These are phyloP conservation scores for Phytophthora syringae DNA, from an alignment of 352 stramenopile species.

Conservation along the genomic window DNA sequence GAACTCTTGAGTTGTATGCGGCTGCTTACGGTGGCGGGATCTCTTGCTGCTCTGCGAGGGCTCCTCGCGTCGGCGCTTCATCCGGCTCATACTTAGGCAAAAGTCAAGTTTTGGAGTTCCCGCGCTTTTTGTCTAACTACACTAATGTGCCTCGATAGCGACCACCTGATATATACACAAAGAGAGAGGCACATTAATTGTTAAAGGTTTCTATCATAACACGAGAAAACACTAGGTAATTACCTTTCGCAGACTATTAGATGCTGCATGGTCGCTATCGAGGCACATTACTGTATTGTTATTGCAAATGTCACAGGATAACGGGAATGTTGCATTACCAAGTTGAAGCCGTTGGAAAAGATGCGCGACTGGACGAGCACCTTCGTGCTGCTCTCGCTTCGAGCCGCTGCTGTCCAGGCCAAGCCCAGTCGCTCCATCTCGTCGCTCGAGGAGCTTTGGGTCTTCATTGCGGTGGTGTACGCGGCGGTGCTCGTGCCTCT, in stretches of 20 bases:
- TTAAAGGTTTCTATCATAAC: too few species aligned
- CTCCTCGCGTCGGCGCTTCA: constrained; percentile 53
- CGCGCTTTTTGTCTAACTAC: constrained; percentile 19
- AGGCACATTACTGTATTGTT: too few species aligned
- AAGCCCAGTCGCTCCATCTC: constrained; percentile 27
- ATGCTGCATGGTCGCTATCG: too few species aligned
- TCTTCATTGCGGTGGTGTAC: constrained; percentile 30
- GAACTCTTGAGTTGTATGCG: neutral
- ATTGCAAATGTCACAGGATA: neutral
- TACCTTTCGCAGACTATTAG: too few species aligned
- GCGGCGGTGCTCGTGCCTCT: constrained; percentile 29
- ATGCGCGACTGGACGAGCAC: neutral
- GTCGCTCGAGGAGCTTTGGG: constrained; percentile 30
- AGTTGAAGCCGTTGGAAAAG: constrained; percentile 15
- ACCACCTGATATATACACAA: too few species aligned
- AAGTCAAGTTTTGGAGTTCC: constrained; percentile 3
- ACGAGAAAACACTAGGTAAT: too few species aligned
- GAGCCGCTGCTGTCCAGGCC: constrained; percentile 3
- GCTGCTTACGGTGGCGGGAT: constrained; percentile 40
- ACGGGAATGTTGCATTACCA: neutral
- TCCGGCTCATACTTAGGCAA: constrained; percentile 9
- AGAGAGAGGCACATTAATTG: too few species aligned
- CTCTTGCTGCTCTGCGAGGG: constrained; percentile 37
- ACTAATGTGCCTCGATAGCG: too few species aligned
- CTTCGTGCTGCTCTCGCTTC: constrained; percentile 13